Base-by-base conservation (phyloP, 495 filamentous ascomycete species). In the Aspergillus cristatus region DNA sequence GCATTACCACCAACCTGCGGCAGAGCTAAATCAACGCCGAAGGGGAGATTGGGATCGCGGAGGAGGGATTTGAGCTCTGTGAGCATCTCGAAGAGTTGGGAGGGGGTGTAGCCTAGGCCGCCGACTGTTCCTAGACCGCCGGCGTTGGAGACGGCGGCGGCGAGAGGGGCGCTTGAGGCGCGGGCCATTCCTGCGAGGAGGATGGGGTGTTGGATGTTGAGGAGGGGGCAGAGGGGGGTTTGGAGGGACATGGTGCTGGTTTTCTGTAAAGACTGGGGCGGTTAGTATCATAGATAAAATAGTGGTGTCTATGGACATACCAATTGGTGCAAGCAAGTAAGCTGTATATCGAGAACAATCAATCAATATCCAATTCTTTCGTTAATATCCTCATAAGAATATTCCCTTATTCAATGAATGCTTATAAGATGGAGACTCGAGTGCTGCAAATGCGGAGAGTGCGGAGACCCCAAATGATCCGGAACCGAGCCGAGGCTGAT, bases 181-280 rank as follows among this genome's bases (percentile, higher is more conserved):
- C 81, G 77, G 4, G 86, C 86, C 87, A 94, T 94, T 43, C 87
- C 86, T 26, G 86, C 87, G 28, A 93, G 79, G 38, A 93, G 57
- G 63, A 94, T 79, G 36, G 86, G 86, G 64, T 91, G 82, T 30
- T 78, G 59, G 65, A 93, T 87, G 15, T 70, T 68, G 12, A 91
- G 75, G 33, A 93, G 72, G 24, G 67, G 68, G 48, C 76, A 82
- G 14, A 93, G 78, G 14, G 85, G 84, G 26, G 86, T 93, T 43
- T 76, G 72, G 57, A 93, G 65, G 28, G 69, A 65, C 65, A 68
- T 68, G 14, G 13, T 64, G 39, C 26, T 7, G 32, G 37, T 24
- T 4, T 24, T 24, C 20, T 24, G 20, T 24, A 24, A n/a, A n/a
- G n/a, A n/a, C n/a, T n/a, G n/a, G n/a, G n/a, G n/a, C n/a, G n/a